phyloP scores from a whole-genome alignment of 768 basidiomycete genomes.

The Gloeostereum incarnatum region DNA sequence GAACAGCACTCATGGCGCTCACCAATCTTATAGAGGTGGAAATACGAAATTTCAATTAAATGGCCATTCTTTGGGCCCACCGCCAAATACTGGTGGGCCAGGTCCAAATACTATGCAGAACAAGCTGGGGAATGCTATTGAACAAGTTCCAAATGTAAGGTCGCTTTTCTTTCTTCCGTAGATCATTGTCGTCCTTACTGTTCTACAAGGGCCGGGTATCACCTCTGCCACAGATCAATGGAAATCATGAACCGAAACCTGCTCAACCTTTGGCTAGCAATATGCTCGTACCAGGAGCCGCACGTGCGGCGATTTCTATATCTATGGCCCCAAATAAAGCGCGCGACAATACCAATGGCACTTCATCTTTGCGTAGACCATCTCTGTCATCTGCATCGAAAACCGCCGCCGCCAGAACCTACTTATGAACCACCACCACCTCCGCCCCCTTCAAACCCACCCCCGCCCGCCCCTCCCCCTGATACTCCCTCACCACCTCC shows the following conservation, averaged over 20 bases:
- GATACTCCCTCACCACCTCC: conserved; percentile 5
- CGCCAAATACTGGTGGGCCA: too few relatives aligned
- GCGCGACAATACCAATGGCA: conserved; percentile 3
- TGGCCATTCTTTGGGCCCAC: too few relatives aligned
- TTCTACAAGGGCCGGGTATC: too few relatives aligned
- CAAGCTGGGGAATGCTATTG: too few relatives aligned
- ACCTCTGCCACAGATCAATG: too few relatives aligned
- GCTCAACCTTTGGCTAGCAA: not conserved
- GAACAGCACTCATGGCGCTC: too few relatives aligned
- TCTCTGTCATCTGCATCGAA: conserved; percentile 1
- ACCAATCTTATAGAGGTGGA: conserved; percentile 13
- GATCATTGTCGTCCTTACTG: too few relatives aligned
- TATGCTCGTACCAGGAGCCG: not conserved
- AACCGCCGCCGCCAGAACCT: conserved; percentile 14
- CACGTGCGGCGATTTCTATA: not conserved
- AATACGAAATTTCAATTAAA: conserved; percentile 35
- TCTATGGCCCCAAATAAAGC: conserved; percentile 1
- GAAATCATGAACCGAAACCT: not conserved
- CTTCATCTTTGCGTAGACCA: conserved; percentile 1
- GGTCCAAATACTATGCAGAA: too few relatives aligned
- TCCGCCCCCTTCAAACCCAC: conserved; percentile 13
- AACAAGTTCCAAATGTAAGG: too few relatives aligned
- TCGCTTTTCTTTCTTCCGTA: too few relatives aligned
- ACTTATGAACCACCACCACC: conserved; percentile 17
- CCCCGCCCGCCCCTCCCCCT: conserved; percentile 18